These are phyloP conservation scores for Populus trichocarpa DNA, from an alignment of 441 rosid species.

Conservation along the genomic window DNA sequence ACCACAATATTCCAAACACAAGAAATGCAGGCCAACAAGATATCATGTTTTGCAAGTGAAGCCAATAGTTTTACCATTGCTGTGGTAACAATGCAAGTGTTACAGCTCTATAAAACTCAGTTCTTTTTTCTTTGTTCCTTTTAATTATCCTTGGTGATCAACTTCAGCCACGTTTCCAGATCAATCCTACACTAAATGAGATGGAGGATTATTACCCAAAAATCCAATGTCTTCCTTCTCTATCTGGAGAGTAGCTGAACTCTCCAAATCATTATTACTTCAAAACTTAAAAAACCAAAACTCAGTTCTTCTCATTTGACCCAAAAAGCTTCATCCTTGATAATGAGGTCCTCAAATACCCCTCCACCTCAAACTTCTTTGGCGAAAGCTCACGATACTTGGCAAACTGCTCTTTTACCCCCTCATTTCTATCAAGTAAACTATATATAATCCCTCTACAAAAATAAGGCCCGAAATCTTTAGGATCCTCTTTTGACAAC, in stretches of 20 bases:
- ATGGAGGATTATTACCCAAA: neutral
- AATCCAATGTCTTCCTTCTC: neutral
- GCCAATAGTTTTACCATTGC: neutral
- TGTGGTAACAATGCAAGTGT: neutral
- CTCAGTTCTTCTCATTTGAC: constrained; percentile 40
- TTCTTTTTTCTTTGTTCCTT: neutral
- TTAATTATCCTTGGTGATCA: neutral
- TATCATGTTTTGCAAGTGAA: neutral
- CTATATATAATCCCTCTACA: constrained; percentile 85
- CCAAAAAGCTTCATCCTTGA: constrained; percentile 77
- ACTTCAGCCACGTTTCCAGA: neutral
- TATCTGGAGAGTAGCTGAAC: neutral
- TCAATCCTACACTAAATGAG: neutral
- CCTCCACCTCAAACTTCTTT: constrained; percentile 70
- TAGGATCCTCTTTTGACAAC: constrained; percentile 66
- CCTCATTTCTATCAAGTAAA: constrained; percentile 65
- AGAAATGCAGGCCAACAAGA: neutral
- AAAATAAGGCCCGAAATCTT: constrained; percentile 77
- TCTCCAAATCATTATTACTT: constrained; percentile 19
- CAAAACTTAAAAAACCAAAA: neutral
- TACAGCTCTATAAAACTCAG: constrained; percentile 2
- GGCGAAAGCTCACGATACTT: constrained; percentile 79
- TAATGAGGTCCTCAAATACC: constrained; percentile 62
- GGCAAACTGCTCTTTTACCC: constrained; percentile 73
- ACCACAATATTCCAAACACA: neutral